phyloP scores from a whole-genome alignment of 495 filamentous ascomycete species.

The Penicillium pulvis region DNA sequence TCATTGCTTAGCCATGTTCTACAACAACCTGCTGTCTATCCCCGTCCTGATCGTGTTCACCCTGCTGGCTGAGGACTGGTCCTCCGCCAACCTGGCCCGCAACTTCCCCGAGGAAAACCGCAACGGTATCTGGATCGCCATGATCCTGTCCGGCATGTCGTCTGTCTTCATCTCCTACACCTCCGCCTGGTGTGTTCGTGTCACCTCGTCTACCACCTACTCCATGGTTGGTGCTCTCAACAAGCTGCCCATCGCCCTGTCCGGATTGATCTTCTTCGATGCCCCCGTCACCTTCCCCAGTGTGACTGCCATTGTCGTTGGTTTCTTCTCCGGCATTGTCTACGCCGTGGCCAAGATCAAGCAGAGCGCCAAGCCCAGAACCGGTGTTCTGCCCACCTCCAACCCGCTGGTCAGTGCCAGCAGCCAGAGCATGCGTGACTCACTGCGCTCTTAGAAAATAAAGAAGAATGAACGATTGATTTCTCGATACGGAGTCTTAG shows the following conservation, averaged over 20 bases:
- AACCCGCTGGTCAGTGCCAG: slow-evolving; percentile 80
- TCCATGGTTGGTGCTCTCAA: slow-evolving; percentile 98
- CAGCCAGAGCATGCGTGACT: slow-evolving; percentile 88
- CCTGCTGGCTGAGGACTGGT: slow-evolving; percentile 90
- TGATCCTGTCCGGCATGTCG: slow-evolving; percentile 91
- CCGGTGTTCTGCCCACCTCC: slow-evolving; percentile 66
- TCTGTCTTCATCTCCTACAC: slow-evolving; percentile 99
- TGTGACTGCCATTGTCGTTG: slow-evolving; percentile 84
- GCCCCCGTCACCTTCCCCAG: slow-evolving; percentile 91
- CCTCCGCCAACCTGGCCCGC: slow-evolving; percentile 72
- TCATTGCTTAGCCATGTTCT: slow-evolving; percentile 82
- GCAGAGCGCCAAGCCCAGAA: slow-evolving; percentile 66
- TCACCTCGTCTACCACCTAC: slow-evolving; percentile 95
- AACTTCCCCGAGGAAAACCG: slow-evolving; percentile 85
- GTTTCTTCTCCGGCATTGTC: slow-evolving; percentile 89
- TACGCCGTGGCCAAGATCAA: slow-evolving; percentile 91
- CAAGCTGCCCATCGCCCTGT: slow-evolving; percentile 93
- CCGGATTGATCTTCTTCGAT: slow-evolving; percentile 91
- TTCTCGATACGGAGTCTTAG: slow-evolving; percentile 1
- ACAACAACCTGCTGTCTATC: slow-evolving; percentile 98
- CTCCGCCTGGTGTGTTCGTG: slow-evolving; percentile 96
- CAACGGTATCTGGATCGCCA: slow-evolving; percentile 76
- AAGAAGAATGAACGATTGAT: slow-evolving; percentile 8
- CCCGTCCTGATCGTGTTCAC: slow-evolving; percentile 86
- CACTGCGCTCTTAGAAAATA: slow-evolving; percentile 55